Percentiles rank a stretch among this genome's conserved stretches.
phyloP scores from a whole-genome alignment of 2,329 filamentous ascomycete species.

The Aureobasidium zeae region DNA sequence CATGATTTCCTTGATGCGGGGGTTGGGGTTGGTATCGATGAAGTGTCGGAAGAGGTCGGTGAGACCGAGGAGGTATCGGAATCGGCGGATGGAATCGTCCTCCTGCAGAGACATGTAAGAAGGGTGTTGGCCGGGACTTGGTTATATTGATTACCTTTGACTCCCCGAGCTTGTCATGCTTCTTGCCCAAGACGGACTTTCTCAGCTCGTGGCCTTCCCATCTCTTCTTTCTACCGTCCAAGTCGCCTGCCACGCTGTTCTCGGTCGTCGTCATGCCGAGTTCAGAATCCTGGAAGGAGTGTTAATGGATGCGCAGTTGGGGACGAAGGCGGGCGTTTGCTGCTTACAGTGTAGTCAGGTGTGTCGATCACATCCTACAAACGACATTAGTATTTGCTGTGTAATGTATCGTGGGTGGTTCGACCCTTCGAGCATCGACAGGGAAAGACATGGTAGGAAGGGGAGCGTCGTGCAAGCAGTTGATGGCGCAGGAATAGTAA shows the following conservation, averaged over 20 bases:
- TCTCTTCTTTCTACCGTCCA: conserved; percentile 65
- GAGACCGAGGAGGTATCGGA: conserved; percentile 86
- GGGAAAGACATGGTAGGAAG: neutral
- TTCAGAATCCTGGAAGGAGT: conserved; percentile 45
- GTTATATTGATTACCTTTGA: conserved; percentile 52
- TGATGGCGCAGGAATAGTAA: neutral
- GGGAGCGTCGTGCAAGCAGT: neutral
- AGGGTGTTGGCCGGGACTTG: neutral
- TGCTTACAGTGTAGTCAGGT: conserved; percentile 47
- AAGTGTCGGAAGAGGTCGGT: conserved; percentile 98
- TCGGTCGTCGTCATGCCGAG: conserved; percentile 60
- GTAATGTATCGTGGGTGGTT: neutral
- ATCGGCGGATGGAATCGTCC: conserved; percentile 88
- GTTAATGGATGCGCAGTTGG: neutral
- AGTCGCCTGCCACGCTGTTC: conserved; percentile 78
- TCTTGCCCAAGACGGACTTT: conserved; percentile 87
- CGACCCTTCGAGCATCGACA: neutral
- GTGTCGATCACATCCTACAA: conserved; percentile 45
- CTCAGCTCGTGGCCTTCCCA: conserved; percentile 83
- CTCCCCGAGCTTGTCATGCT: conserved; percentile 83
- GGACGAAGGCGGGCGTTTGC: neutral
- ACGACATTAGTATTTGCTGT: conserved; percentile 5
- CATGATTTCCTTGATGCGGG: conserved; percentile 89
- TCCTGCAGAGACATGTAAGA: conserved; percentile 46
- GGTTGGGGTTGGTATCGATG: conserved; percentile 94